Percentiles rank a stretch among this genome's conserved stretches.
Evolutionary conservation across 176 grass and related monocot genomes (phyloP).

Genomic region (Aegilops tauschii): DNA sequence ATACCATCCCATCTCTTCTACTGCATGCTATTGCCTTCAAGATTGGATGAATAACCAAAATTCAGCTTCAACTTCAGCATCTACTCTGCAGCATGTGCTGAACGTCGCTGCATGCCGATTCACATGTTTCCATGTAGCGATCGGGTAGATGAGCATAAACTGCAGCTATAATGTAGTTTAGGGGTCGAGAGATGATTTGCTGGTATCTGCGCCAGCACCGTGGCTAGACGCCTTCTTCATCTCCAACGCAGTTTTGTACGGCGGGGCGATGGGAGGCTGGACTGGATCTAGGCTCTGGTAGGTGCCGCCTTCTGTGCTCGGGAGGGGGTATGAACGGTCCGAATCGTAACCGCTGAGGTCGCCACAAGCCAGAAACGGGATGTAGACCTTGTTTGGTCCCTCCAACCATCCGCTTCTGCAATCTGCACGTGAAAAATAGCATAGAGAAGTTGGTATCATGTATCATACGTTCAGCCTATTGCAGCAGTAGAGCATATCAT

Average conservation of each 20-base stretch:
- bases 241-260: conserved; percentile 75
- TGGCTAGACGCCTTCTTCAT: conserved; percentile 72
- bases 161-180: neutral
- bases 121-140: neutral
- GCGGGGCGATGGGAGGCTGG: conserved; percentile 80
- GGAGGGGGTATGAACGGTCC: conserved; percentile 71
- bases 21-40: neutral
- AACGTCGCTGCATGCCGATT: neutral
- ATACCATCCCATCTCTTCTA: neutral
- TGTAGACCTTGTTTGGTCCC: conserved; percentile 82
- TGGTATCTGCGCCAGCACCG: conserved; percentile 9
- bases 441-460: neutral
- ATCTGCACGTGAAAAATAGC: conserved; percentile 39
- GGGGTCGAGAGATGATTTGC: conserved; percentile 24
- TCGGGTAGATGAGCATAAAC: neutral
- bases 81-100: neutral
- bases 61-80: neutral
- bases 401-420: conserved; percentile 90
- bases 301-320: conserved; percentile 29
- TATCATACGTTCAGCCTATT: neutral
- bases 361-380: conserved; percentile 84
- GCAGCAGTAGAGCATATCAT: neutral
- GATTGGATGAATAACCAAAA: neutral
- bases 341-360: conserved; percentile 90
- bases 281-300: conserved; percentile 77